A percentile compares a stretch with the other conserved stretches of the same genome.
These are phyloP conservation scores for Beauveria brongniartii DNA, from an alignment of 2,329 filamentous ascomycete species.

Conservation along the genomic window DNA sequence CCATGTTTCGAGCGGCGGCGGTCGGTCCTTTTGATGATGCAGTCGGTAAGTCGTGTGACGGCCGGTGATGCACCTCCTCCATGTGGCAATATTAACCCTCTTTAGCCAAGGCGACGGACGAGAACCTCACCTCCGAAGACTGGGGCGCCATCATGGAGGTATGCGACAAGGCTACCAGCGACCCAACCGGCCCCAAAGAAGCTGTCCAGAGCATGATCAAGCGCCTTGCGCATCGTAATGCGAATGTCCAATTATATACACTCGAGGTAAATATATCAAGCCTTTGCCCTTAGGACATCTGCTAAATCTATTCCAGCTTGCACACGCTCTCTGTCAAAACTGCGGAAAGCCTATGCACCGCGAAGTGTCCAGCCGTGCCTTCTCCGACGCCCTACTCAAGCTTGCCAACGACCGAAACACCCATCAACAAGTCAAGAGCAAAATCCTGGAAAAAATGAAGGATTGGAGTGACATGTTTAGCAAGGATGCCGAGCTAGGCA, in stretches of 20 bases:
- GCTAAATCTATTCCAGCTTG: conserved; percentile 47
- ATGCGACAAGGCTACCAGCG: conserved; percentile 49
- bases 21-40: conserved; percentile 51
- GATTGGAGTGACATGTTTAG: conserved; percentile 95
- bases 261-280: conserved; percentile 55
- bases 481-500: conserved; percentile 81
- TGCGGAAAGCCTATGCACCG: conserved; percentile 81
- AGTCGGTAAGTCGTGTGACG: conserved; percentile 40
- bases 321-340: conserved; percentile 86
- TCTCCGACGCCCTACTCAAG: conserved; percentile 86
- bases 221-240: conserved; percentile 84
- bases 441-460: conserved; percentile 93
- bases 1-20: conserved; percentile 52
- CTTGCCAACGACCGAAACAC: conserved; percentile 92
- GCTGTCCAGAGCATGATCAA: conserved; percentile 87
- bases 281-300: not conserved
- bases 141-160: conserved; percentile 59
- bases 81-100: conserved; percentile 14
- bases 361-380: conserved; percentile 82
- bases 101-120: conserved; percentile 75
- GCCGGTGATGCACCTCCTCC: not conserved
- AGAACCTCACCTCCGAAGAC: conserved; percentile 84
- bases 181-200: conserved; percentile 62
- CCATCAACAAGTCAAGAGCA: conserved; percentile 91
- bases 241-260: conserved; percentile 92